A percentile compares a stretch with the other conserved stretches of the same genome.
phyloP scores from a whole-genome alignment of 768 basidiomycete species.

The Hypholoma sublateritium region DNA sequence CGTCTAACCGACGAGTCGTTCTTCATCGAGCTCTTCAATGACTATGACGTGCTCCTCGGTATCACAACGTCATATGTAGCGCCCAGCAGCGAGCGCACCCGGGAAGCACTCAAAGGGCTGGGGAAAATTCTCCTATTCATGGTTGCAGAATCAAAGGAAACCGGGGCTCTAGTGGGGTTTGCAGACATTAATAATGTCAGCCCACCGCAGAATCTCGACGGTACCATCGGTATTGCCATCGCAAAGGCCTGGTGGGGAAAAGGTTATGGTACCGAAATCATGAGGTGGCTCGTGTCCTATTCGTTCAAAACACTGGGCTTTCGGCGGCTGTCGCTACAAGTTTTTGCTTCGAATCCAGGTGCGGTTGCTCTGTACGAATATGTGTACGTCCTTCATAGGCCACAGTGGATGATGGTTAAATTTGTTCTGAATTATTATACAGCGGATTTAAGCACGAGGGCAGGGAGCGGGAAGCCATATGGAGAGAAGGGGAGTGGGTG shows the following conservation, averaged over 20 bases:
- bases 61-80: not conserved
- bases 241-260: not conserved
- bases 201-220: not conserved
- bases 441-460: constrained; percentile 1
- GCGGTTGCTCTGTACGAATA: not conserved
- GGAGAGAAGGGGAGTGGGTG: constrained; percentile 2
- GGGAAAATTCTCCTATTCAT: not conserved
- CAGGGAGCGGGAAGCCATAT: not conserved
- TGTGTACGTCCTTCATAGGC: not conserved
- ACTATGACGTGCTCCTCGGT: not conserved
- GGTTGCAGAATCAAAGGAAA: not conserved
- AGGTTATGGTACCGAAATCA: not conserved
- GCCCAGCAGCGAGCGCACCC: not conserved
- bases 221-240: not conserved
- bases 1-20: not conserved
- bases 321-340: not conserved
- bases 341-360: not conserved
- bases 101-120: not conserved
- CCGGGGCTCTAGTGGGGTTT: not conserved
- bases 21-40: not conserved
- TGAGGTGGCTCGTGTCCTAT: not conserved
- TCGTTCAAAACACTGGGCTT: not conserved
- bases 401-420: not conserved
- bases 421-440: not conserved
- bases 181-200: not conserved